Base-by-base conservation (phyloP, 2,329 filamentous ascomycete genomes). In the Orbilia javanica region DNA sequence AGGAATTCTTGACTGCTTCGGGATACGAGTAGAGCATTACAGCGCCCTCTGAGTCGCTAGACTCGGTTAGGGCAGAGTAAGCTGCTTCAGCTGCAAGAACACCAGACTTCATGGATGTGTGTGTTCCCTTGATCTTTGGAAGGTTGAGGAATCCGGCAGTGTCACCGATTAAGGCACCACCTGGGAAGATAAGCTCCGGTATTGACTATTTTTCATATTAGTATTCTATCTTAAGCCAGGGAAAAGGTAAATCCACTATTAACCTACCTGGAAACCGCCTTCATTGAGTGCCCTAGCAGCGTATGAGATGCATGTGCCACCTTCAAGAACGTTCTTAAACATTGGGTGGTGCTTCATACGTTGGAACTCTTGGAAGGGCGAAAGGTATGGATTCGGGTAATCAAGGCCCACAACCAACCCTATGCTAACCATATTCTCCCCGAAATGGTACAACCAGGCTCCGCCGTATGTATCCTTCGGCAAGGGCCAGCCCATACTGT, bases 401-500 rank as follows among this genome's bases (percentile, higher is more conserved):
- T 99, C 96, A 67, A 99, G 88, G 25, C 94, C 94, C 42, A 96
- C 92, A 10, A 99, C 96, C 18, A 98, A 87, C 25, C 96, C 96
- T 70, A 99, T 88, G 81, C 91, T 94, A 77, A 99, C 95, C 82
- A 98, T 89, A 85, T 98, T 99, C 82, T 99, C 95, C 42, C 94
- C 96, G 84, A 98, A 99, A 85, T 99, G 96, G 83, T 99, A 99
- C 93, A 99, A 94, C 91, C 94, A 99, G n/a, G 93, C 94, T 80
- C 96, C 96, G 81, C 96, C 96, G 83, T 99, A 99, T 7, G 94
- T 96, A 83, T 98, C 92, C 81, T 88, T 89, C 15, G 93, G 89
- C 52, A 99, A 86, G 20, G 96, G 96, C 83, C 97, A 98, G 20
- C 96, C 96, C 90, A 99, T 90, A 3, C 93, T 92, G 86, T 99